Evolutionary conservation across 2,329 filamentous ascomycete genomes (phyloP), one percentile per base, ranked within the genome.

Genomic region (Ophiostoma quercus): DNA sequence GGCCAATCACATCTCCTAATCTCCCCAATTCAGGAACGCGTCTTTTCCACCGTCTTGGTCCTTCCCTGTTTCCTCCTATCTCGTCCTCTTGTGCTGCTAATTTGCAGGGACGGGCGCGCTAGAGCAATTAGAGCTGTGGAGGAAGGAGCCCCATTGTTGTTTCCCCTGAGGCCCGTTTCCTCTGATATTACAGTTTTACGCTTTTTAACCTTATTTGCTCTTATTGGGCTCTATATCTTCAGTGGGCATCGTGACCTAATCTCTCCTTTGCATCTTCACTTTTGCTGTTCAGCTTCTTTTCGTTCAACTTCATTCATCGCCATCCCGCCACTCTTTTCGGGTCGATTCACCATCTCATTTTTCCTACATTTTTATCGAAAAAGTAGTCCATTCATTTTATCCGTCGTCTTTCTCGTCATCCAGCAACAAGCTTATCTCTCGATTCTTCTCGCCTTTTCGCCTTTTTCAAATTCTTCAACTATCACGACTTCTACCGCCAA

Each of bases 251-350:
- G 57, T 16, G 25, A 29, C 19, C 4, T 65, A 25, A 25, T 65
- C 62, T 37, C 62, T 65, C 62, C 22, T 39, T 39, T 65, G 6
- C 34, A n/a, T 37, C 39, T 43, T 47, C 37, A 29, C n/a, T 37
- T 16, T 66, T 66, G 6, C 25, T 16, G 41, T 43, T 43, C 41
- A 43, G 16, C 12, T 66, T 66, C 63, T 43, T 47, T 2, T 43
- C 43, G 16, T 47, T n/a, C 43, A 47, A 47, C 43, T 66, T 66
- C 65, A 22, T 47, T 47, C 34, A 29, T 66, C 65, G 9, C 19
- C n/a, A 37, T 22, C 37, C 65, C 65, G 65, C 65, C 65, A 66
- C 22, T 66, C 65, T 32, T 66, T 66, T 66, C 65, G 65, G 65
- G 22, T 22, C 11, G 25, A 7, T 25, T 37, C n/a, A 37, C 22